Percentiles rank a stretch among this genome's conserved stretches.
phyloP scores from a whole-genome alignment of 331 rosid genomes.

The Ulmus americana region DNA sequence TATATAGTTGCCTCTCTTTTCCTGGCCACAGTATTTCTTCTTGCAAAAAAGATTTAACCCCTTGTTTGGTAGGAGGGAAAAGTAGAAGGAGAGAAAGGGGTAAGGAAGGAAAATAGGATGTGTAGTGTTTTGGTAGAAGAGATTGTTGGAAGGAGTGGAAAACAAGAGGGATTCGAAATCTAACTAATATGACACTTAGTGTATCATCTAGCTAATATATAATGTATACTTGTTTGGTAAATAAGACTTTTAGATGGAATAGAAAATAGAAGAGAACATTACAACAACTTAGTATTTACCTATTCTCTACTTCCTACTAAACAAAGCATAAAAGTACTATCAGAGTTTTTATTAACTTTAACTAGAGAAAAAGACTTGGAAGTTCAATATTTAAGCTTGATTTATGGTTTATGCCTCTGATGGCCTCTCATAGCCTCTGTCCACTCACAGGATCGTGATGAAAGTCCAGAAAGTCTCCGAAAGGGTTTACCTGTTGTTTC shows the following conservation, averaged over 20 bases:
- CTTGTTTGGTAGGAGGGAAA: too few relatives aligned
- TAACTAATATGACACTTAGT: too few relatives aligned
- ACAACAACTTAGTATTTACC: too few relatives aligned
- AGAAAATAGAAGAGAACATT: too few relatives aligned
- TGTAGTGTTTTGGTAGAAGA: too few relatives aligned
- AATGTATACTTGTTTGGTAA: too few relatives aligned
- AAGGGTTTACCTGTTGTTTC: conserved; percentile 65
- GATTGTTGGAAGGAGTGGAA: too few relatives aligned
- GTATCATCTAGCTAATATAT: background rate
- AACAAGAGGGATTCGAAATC: too few relatives aligned
- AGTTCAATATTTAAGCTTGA: background rate
- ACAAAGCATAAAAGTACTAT: background rate
- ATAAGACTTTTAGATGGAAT: too few relatives aligned
- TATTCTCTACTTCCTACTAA: too few relatives aligned
- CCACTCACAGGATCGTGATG: conserved; percentile 61
- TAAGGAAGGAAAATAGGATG: too few relatives aligned
- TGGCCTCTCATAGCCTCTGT: background rate
- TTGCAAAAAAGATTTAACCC: background rate
- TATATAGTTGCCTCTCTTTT: background rate
- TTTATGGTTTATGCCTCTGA: background rate
- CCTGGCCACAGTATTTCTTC: background rate
- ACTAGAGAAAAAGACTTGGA: background rate
- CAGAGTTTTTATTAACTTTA: background rate
- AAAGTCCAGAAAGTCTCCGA: conserved; percentile 41
- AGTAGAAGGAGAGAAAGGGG: too few relatives aligned